Conservation (phyloP, 192 early-diverging fungal species). For the Umbelopsis vinacea region DNA sequence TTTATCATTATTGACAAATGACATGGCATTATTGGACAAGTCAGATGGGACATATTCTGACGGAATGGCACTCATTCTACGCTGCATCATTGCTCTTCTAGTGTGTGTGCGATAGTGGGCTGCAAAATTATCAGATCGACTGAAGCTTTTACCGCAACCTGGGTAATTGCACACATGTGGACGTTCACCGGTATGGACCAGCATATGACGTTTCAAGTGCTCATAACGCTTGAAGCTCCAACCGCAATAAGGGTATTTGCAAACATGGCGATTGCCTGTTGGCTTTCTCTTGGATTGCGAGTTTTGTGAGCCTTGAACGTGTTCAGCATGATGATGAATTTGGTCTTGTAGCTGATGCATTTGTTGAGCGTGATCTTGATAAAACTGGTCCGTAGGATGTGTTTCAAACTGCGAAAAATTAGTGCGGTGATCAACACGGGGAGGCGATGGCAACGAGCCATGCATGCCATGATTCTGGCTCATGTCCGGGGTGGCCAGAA, state of each 20-base stretch:
- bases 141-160: slow-evolving; percentile 82
- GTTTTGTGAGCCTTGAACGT: not conserved
- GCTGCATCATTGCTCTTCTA: slow-evolving; percentile 30
- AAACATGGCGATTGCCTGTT: slow-evolving; percentile 30
- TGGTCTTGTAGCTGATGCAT: not conserved
- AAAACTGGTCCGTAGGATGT: slow-evolving; percentile 10
- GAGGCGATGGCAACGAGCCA: not conserved
- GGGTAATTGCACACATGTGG: slow-evolving; percentile 69
- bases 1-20: slow-evolving; percentile 2
- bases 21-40: not conserved
- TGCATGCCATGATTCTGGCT: slow-evolving; percentile 1
- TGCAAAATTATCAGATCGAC: slow-evolving; percentile 77
- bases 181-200: slow-evolving; percentile 76
- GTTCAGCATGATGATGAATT: slow-evolving; percentile 8
- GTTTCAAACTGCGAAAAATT: slow-evolving; percentile 6
- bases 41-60: slow-evolving; percentile 13
- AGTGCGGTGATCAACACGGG: slow-evolving; percentile 12
- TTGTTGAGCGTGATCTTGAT: not conserved
- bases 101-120: slow-evolving; percentile 78
- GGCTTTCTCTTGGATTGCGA: slow-evolving; percentile 9
- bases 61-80: slow-evolving; percentile 11
- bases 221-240: slow-evolving; percentile 81
- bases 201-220: slow-evolving; percentile 80
- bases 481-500: not conserved
- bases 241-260: slow-evolving; percentile 47